A percentile compares a stretch with the other conserved stretches of the same genome.
Conservation (phyloP, 257 asterid genomes). For the Przewalskia tangutica region DNA sequence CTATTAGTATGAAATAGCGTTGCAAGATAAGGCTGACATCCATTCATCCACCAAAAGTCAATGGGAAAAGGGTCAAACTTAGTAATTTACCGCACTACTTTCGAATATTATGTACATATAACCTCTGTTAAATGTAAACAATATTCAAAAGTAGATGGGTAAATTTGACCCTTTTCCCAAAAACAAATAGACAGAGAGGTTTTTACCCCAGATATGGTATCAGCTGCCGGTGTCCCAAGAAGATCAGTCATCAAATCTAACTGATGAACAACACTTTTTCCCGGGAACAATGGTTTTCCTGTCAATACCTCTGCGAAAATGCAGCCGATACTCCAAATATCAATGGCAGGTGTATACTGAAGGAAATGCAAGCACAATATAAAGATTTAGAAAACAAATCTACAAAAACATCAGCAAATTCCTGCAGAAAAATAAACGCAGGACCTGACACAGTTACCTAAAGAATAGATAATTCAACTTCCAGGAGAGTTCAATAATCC, state of each 20-base stretch:
- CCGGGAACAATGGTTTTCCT: slow-evolving; percentile 91
- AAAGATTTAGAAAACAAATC: slow-evolving; percentile 15
- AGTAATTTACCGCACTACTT: no score
- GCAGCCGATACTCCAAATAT: slow-evolving; percentile 88
- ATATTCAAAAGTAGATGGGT: no score
- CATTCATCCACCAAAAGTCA: not conserved
- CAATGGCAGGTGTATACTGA: slow-evolving; percentile 98
- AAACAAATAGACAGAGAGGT: not conserved
- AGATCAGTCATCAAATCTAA: slow-evolving; percentile 84
- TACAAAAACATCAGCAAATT: slow-evolving; percentile 2
- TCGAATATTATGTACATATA: no score
- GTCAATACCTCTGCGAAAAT: slow-evolving; percentile 76
- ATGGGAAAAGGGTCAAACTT: no score
- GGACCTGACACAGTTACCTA: slow-evolving; percentile 65
- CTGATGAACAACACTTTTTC: slow-evolving; percentile 90
- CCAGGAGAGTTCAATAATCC: slow-evolving; percentile 84
- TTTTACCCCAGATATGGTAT: slow-evolving; percentile 65
- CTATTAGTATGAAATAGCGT: not conserved
- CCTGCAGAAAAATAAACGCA: slow-evolving; percentile 25
- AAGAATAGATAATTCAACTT: slow-evolving; percentile 72
- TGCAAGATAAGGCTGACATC: not conserved
- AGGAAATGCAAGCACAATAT: slow-evolving; percentile 13
- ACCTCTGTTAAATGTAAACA: no score
- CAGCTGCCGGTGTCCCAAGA: slow-evolving; percentile 80
- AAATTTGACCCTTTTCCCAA: no score